Conservation (phyloP, 1,139 yeast species). For the Meyerozyma athensensis region DNA sequence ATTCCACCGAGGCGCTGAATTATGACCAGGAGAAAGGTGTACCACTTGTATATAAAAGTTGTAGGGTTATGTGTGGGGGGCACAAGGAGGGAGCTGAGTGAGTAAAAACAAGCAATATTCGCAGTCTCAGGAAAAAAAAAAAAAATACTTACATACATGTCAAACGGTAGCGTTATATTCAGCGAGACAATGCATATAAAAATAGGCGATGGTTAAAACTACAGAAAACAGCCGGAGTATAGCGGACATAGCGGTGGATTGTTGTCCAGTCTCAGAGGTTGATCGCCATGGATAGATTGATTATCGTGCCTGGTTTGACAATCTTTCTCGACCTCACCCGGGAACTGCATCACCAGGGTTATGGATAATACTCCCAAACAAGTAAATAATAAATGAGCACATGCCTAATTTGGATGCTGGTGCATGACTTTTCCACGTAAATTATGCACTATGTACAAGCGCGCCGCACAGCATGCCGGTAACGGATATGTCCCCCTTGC, state of each 20-base stretch:
- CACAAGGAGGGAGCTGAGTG: neutral
- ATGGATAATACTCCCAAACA: neutral
- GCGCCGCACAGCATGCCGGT: too few species aligned
- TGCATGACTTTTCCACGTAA: neutral
- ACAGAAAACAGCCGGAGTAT: too few species aligned
- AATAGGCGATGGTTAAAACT: too few species aligned
- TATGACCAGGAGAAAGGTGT: too few species aligned
- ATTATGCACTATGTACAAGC: neutral
- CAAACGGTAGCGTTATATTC: neutral
- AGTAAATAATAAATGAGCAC: neutral
- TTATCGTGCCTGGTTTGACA: too few species aligned
- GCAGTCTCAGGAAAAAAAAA: neutral
- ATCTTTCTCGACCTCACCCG: neutral
- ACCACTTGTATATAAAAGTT: neutral
- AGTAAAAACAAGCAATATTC: constrained; percentile 1
- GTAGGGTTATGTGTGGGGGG: too few species aligned
- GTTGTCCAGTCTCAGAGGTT: too few species aligned
- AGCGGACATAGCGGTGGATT: neutral
- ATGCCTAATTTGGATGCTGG: neutral
- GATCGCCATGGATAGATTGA: too few species aligned
- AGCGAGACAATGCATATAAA: neutral
- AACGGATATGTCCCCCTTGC: too few species aligned
- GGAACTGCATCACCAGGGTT: neutral
- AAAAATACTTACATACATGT: neutral
- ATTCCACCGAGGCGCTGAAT: too few species aligned